These are phyloP conservation scores for Poterioochromonas sp. DNA, from an alignment of 352 stramenopile genomes.

Conservation along the genomic window DNA sequence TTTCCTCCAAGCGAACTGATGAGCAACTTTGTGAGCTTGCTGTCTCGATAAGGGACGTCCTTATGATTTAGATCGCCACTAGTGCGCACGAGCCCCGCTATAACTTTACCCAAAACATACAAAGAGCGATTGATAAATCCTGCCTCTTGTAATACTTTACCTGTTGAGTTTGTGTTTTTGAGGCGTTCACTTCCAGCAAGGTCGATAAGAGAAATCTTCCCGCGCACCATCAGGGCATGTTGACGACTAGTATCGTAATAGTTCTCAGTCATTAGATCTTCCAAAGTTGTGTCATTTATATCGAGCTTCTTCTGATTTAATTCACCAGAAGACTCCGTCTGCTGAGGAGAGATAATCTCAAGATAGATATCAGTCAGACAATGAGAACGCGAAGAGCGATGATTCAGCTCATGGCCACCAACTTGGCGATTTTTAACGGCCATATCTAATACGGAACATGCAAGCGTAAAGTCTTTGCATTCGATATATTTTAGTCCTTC, in stretches of 20 bases:
- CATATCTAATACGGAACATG: background rate
- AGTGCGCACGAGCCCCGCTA: background rate
- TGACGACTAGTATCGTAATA: too few species aligned
- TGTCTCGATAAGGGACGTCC: slow-evolving; percentile 31
- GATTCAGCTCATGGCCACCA: slow-evolving; percentile 2
- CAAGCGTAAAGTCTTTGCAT: background rate
- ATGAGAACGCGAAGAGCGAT: slow-evolving; percentile 6
- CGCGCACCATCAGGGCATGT: background rate
- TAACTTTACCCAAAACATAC: slow-evolving; percentile 33
- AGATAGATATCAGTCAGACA: slow-evolving; percentile 16
- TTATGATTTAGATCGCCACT: slow-evolving; percentile 24
- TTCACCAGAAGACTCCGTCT: background rate
- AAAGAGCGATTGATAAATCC: slow-evolving; percentile 27
- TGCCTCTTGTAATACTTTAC: slow-evolving; percentile 16
- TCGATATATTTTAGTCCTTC: slow-evolving; percentile 5
- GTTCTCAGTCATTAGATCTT: background rate
- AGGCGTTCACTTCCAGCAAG: slow-evolving; percentile 21
- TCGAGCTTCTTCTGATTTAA: background rate
- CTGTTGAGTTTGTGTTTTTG: slow-evolving; percentile 17
- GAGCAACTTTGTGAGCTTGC: slow-evolving; percentile 27
- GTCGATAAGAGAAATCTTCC: slow-evolving; percentile 16
- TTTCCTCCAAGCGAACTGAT: background rate
- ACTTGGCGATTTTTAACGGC: slow-evolving; percentile 13
- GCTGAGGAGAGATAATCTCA: background rate
- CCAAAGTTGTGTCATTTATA: background rate